Evolutionary conservation across 306 rosid genomes (phyloP), one percentile per base, ranked within the genome.

Genomic region (Lotus japonicus): DNA sequence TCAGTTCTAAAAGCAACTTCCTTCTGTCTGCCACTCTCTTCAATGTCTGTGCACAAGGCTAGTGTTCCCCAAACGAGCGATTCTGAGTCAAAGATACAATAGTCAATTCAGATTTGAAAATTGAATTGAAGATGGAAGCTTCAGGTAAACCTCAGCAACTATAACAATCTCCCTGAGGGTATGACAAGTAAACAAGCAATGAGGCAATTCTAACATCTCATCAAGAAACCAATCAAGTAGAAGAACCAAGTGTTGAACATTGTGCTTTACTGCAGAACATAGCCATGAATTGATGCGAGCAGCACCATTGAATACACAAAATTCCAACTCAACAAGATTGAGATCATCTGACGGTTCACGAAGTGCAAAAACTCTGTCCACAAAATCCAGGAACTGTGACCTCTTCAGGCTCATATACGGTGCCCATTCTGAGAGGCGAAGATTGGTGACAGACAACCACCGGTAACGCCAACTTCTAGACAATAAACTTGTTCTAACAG

Each of bases 401-500:
- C 72, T 53, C 7, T 12, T 7, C 23, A 52, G 58, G 46, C 17
- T 62, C 28, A 52, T 65, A 33, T 38, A 38, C 35, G 39, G 18
- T 6, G 15, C 7, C 8, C 0, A 9, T 42, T 48, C 61, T 9
- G 17, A 8, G n/a, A 74, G 31, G 6, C 13, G 1, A 13, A 61
- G 44, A 2, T 38, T 19, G 16, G 71, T 56, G 9, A 76, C 33
- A 9, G 9, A 53, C 31, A n/a, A 53, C 76, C 81, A 69, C 21
- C 35, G 46, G 53, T 18, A 35, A 21, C 7, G 16, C 80, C 80
- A 76, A 21, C 44, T 61, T 33, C 44, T 76, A 33, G 80, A 51
- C n/a, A 76, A 53, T 21, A 51, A 31, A 10, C 60, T 61, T 11
- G 76, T 76, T 61, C 60, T 48, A 8, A 76, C 71, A 7, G 80